Percentiles rank a stretch among this genome's conserved stretches.
Conservation (phyloP, 495 filamentous ascomycete genomes). For the Arthonia radiata region DNA sequence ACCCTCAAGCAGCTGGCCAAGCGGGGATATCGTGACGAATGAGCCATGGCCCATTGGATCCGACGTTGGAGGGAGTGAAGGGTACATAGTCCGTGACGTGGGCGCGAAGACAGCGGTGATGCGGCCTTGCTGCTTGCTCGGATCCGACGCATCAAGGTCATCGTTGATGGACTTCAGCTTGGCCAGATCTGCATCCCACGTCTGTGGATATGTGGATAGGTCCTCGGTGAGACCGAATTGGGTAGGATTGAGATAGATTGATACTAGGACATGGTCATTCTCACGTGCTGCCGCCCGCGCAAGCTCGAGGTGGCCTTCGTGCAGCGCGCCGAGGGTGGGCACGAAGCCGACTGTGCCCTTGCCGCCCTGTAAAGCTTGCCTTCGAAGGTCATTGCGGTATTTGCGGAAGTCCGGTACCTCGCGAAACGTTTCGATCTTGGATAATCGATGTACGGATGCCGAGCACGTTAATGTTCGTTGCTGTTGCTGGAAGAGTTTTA, state of each 20-base stretch:
- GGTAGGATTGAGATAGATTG: conserved; percentile 86
- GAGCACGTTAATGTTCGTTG: too few relatives aligned
- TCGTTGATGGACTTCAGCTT: conserved; percentile 41
- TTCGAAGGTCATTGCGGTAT: conserved; percentile 41
- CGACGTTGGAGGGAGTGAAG: conserved; percentile 56
- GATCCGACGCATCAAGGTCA: conserved; percentile 33
- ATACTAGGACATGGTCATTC: conserved; percentile 65
- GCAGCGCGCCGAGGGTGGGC: conserved; percentile 91
- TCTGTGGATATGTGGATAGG: conserved; percentile 68
- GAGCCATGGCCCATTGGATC: conserved; percentile 43
- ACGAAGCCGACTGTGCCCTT: conserved; percentile 63
- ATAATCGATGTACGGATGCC: too few relatives aligned
- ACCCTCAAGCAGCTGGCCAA: conserved; percentile 61
- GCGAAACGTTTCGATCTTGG: conserved; percentile 56
- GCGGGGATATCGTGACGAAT: conserved; percentile 80
- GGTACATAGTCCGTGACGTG: conserved; percentile 66
- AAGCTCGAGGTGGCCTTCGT: conserved; percentile 69
- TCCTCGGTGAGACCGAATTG: conserved; percentile 89
- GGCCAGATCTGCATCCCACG: conserved; percentile 50
- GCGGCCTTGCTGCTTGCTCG: conserved; percentile 24
- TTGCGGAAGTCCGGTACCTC: conserved; percentile 44
- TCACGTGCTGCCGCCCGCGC: conserved; percentile 67
- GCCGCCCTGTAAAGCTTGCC: too few relatives aligned
- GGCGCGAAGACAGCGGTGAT: conserved; percentile 72
- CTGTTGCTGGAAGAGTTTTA: too few relatives aligned